Evolutionary conservation across 352 stramenopile species (phyloP), one percentile per base, ranked within the genome.

Genomic region (Aphanomyces invadans): DNA sequence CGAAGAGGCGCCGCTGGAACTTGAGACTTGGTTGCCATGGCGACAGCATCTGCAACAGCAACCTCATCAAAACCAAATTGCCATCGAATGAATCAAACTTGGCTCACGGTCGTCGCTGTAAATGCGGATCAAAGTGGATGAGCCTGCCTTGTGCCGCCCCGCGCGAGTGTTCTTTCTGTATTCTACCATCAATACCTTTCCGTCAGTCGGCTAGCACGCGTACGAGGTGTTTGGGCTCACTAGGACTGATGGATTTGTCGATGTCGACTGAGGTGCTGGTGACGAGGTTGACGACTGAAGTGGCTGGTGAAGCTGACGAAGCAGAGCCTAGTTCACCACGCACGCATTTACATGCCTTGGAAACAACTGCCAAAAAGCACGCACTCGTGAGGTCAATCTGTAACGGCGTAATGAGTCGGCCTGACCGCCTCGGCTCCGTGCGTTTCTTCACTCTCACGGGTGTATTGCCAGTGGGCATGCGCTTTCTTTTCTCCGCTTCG

Each of bases 401-500:
- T 15, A 63, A 26, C 42, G 55, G 38, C 55, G 7, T 25, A 17
- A 23, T 11, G 4, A 57, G 23, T 3, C 49, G 49, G 19, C 29
- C 36, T 7, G 17, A 38, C 49, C 49, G 25, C 29, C 49, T 21
- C 19, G 49, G 25, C 29, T 38, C 49, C 21, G 25, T 32, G 15
- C 49, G 15, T 29, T 67, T 67, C 15, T 55, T 67, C 19, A 45
- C 60, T 23, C 23, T 39, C 3, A 67, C 45, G 10, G 60, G 60
- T 44, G 60, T 67, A 7, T 39, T 31, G n/a, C 46, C 60, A 17
- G 60, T 38, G 11, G 60, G 42, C 11, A 32, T 67, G 45, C 57
- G 60, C 44, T 67, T 67, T 23, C 60, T 28, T 51, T 67, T 67
- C 29, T 65, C 57, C 9, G 12, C 9, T 23, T 52, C 12, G 19